Base-by-base conservation (phyloP, 1,284 basidiomycete genomes). In the Termitomyces sp. region DNA sequence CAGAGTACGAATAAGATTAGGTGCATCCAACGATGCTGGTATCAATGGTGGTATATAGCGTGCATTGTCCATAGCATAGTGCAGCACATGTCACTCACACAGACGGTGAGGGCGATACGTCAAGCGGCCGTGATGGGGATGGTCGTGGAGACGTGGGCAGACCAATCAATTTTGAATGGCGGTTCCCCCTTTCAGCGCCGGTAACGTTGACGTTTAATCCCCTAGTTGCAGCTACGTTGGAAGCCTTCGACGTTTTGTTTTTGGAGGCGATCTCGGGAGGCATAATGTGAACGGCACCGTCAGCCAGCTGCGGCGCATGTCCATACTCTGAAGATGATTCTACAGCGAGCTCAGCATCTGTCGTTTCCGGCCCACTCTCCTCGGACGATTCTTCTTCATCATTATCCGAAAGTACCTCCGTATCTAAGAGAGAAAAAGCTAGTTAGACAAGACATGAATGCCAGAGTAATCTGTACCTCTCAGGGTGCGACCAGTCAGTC, bases 281-380 rank as follows among this genome's bases (percentile, higher is more conserved):
- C 16, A 64, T 66, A 43, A 66, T 47, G 35, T 53, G 62, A 42
- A 65, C 57, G 31, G 55, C 54, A 39, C 58, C 59, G 35, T 66
- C 62, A 43, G 56, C 62, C 45, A 57, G 58, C 33, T 61, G 65
- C 33, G 55, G 57, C 26, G 63, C 58, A 50, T 72, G 70, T 54
- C 75, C 79, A 38, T 78, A 79, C 26, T 70, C 72, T 39, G 74
- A 72, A 19, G 74, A 75, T 30, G 82, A 82, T 50, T 79, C 77
- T 38, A 73, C 62, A 40, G 76, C 77, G 19, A 66, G 71, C 50
- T 84, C 83, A 45, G 75, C 78, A 57, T 86, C 86, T 37, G 80
- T 79, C 16, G 81, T 81, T 58, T 88, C 87, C 37, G 80, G 79
- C 19, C 81, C 83, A 62, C 84, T 88, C 57, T 86, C 86, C 49